Percentiles rank a stretch among this genome's conserved stretches.
These are phyloP conservation scores for Yarrowia galli DNA, from an alignment of 1,139 yeast genomes.

Conservation along the genomic window DNA sequence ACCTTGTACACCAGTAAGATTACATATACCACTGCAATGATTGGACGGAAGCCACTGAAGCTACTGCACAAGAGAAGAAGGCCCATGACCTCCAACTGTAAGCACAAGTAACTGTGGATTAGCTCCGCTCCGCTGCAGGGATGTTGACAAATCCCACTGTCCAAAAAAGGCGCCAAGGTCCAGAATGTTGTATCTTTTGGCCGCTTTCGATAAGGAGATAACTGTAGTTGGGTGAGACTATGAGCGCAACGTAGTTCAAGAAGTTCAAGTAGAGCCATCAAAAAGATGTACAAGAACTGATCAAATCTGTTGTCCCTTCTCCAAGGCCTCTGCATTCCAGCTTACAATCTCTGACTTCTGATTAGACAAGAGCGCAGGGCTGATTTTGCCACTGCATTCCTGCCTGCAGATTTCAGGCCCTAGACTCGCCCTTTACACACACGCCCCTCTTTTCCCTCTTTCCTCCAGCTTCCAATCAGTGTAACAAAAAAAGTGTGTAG, in stretches of 20 bases:
- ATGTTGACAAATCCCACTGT: constrained; percentile 4
- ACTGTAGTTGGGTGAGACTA: too few relatives aligned
- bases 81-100: background rate
- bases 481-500: background rate
- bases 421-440: background rate
- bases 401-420: background rate
- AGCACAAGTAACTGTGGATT: too few relatives aligned
- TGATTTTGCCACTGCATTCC: background rate
- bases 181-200: background rate
- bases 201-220: constrained; percentile 8
- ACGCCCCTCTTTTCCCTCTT: background rate
- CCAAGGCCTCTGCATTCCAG: background rate
- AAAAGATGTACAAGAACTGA: too few relatives aligned
- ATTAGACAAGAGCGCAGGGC: background rate
- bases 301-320: too few relatives aligned
- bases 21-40: background rate
- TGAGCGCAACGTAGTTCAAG: too few relatives aligned
- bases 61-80: background rate
- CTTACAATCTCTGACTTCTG: background rate
- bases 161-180: background rate
- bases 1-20: too few relatives aligned
- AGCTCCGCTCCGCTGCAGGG: background rate
- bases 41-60: background rate
- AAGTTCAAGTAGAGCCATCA: too few relatives aligned
- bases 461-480: constrained; percentile 16